Evolutionary conservation across 306 rosid genomes (phyloP).

Genomic region (Hylodesmum podocarpum): DNA sequence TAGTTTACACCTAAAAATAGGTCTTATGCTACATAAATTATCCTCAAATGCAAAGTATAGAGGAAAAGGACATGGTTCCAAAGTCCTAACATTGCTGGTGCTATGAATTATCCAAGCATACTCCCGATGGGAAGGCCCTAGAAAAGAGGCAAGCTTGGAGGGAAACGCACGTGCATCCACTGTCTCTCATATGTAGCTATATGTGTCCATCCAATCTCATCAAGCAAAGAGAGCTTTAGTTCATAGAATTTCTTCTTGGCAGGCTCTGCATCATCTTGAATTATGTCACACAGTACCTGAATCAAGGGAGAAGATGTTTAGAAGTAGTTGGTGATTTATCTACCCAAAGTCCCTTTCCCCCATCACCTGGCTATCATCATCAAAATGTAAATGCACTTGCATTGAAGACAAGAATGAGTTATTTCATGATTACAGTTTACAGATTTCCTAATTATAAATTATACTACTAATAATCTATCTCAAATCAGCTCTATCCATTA

Average conservation of each 20-base stretch:
- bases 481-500: background rate
- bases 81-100: background rate
- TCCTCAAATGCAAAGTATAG: background rate
- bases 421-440: background rate
- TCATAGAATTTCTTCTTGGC: constrained; percentile 87
- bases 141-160: constrained; percentile 73
- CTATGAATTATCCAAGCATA: constrained; percentile 13
- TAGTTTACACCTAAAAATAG: background rate
- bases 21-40: background rate
- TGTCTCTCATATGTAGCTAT: constrained; percentile 67
- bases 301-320: constrained; percentile 7
- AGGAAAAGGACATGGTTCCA: background rate
- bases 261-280: constrained; percentile 69
- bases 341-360: background rate
- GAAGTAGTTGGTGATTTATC: background rate
- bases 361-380: background rate
- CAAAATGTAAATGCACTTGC: constrained; percentile 8
- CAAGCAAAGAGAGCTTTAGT: constrained; percentile 72
- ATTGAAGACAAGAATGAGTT: background rate
- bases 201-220: constrained; percentile 85
- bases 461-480: background rate
- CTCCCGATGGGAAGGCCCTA: constrained; percentile 23
- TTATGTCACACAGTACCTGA: constrained; percentile 69
- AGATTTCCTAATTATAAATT: background rate
- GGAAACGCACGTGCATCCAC: constrained; percentile 94